phyloP scores from a whole-genome alignment of 257 asterid species.

The Ehretia macrophylla region DNA sequence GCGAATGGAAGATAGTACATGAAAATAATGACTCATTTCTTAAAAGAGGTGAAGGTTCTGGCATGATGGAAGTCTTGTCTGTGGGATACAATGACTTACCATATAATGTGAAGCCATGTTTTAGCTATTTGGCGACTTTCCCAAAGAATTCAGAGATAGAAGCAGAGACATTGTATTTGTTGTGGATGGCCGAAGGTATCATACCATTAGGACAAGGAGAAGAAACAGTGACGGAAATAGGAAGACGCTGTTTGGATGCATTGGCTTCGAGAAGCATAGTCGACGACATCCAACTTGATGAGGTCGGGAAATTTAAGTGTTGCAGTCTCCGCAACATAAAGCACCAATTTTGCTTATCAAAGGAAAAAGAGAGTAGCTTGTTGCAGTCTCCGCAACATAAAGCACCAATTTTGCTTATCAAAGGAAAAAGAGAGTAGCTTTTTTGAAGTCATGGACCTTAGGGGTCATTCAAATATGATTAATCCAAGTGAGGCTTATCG shows the following conservation, averaged over 20 bases:
- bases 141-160: background rate
- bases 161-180: background rate
- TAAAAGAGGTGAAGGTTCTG: no score
- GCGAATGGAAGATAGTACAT: no score
- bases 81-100: background rate
- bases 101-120: background rate
- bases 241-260: constrained; percentile 1
- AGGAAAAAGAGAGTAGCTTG: no score
- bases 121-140: background rate
- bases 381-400: background rate
- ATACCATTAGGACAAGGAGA: background rate
- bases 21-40: no score
- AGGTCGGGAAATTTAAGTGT: background rate
- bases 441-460: background rate
- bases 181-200: constrained; percentile 10
- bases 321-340: background rate
- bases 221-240: background rate
- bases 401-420: background rate
- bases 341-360: background rate
- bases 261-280: background rate
- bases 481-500: background rate
- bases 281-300: background rate
- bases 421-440: background rate
- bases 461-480: background rate
- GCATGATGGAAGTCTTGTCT: background rate